Base-by-base conservation (phyloP, 768 basidiomycete species). In the Lactifluus rugatus region DNA sequence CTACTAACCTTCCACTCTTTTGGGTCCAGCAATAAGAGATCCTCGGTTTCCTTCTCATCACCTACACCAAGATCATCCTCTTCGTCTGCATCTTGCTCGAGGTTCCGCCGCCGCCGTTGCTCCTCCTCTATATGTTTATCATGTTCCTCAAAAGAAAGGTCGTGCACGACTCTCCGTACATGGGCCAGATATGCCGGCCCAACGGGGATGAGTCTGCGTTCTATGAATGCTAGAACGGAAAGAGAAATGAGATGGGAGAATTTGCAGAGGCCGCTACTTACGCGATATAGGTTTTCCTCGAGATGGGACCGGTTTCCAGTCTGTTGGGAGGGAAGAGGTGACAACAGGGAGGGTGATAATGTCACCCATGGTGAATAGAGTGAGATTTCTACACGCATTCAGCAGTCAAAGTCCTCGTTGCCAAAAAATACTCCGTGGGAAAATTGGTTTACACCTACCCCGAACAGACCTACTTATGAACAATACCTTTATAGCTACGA, bases 61-160 rank as follows among this genome's bases (percentile, higher is more conserved):
- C 93, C 94, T 6, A 98, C 87, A 28, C 93, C 95, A 13, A 92
- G 82, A 75, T 94, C 93, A 66, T 90, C 89, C 61, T 87, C 88
- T 6, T 72, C 72, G 53, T 75, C 76, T 4, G 76, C 81, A 45
- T 72, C 71, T 5, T 68, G 74, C 63, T 79, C 78, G 17, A 82
- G 72, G 4, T 75, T 75, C 53, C 78, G 74, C 34, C 78, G 71
- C 36, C 78, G 80, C 66, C 76, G 75, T 36, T 72, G 75, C 58
- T 81, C 78, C 60, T 80, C 76, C 65, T 77, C 75, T 48, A 81
- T 70, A 67, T 80, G 78, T 66, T 78, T 78, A 74, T 97, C 93
- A 64, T 93, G 80, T 54, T 90, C 83, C 50, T 84, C 84, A 69
- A 96, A 94, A 1, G 91, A 81, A 61, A 89, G 79, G 53, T 84